Percentiles rank a stretch among this genome's conserved stretches.
These are phyloP conservation scores for Neonectria sp. DNA, from an alignment of 2,329 filamentous ascomycete species.

Conservation along the genomic window DNA sequence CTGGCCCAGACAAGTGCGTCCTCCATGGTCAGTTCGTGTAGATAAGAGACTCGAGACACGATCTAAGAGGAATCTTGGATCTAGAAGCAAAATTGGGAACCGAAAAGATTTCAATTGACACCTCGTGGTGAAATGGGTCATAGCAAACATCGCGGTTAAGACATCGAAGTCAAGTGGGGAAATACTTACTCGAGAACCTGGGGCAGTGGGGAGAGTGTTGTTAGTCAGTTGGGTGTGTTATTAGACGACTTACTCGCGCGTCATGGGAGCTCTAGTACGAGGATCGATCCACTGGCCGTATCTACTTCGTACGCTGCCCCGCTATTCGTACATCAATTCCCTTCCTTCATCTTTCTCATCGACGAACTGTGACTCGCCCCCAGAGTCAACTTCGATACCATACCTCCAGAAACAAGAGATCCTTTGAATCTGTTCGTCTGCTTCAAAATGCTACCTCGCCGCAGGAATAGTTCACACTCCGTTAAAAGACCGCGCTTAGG, in stretches of 20 bases:
- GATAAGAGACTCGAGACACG: too few species aligned
- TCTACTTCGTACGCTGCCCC: neutral
- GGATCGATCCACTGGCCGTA: too few species aligned
- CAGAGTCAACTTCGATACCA: neutral
- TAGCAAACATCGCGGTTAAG: too few species aligned
- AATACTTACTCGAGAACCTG: too few species aligned
- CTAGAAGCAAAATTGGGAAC: too few species aligned
- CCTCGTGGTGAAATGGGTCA: too few species aligned
- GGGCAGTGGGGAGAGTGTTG: neutral
- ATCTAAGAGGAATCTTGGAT: too few species aligned
- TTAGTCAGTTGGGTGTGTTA: neutral
- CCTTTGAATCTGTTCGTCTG: neutral
- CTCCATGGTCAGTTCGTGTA: too few species aligned
- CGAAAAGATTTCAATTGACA: too few species aligned
- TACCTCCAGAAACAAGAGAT: neutral
- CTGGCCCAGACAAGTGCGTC: too few species aligned
- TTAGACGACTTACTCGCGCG: neutral
- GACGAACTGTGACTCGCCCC: neutral
- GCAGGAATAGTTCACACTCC: slow-evolving; percentile 25
- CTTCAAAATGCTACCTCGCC: slow-evolving; percentile 10
- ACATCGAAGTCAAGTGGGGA: too few species aligned
- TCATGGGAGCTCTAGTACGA: neutral
- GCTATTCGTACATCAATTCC: neutral
- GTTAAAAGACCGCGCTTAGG: slow-evolving; percentile 31
- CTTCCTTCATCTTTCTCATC: neutral